phyloP scores from a whole-genome alignment of 2,329 filamentous ascomycete species.

The Alternaria arborescens region DNA sequence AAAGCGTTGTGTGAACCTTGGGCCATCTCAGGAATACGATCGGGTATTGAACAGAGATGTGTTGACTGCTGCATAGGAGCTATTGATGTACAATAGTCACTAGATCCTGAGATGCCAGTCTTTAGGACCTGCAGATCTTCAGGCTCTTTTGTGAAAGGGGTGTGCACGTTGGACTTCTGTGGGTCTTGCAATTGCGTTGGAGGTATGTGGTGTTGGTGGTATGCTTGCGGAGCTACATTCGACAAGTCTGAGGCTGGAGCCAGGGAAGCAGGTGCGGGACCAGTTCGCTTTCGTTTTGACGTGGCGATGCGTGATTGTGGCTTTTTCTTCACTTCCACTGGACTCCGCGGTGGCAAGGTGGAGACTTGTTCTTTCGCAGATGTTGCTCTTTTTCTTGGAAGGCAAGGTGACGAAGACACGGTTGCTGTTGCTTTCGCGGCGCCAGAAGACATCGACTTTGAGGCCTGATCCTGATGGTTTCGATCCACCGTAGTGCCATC shows the following conservation, averaged over 20 bases:
- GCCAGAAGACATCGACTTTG: neutral
- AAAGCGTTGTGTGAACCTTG: neutral
- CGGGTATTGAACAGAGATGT: neutral
- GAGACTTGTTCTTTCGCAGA: neutral
- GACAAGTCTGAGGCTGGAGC: neutral
- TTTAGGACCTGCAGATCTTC: neutral
- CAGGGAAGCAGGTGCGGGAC: neutral
- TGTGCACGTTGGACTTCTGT: neutral
- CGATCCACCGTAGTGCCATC: slow-evolving; percentile 32
- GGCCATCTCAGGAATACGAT: neutral
- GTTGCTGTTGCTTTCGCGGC: neutral
- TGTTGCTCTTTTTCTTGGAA: slow-evolving; percentile 1
- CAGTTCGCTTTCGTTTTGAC: slow-evolving; percentile 30
- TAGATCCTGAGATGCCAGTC: neutral
- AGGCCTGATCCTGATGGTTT: neutral
- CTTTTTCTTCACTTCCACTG: slow-evolving; percentile 6
- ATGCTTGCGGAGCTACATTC: neutral
- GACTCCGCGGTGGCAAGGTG: neutral
- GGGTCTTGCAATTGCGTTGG: neutral
- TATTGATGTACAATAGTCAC: neutral
- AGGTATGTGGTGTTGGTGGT: neutral
- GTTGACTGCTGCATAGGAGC: neutral
- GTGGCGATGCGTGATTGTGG: neutral
- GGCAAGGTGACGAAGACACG: neutral
- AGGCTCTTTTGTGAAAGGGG: neutral